phyloP scores from a whole-genome alignment of 306 rosid species.

The Glycyrrhiza uralensis region DNA sequence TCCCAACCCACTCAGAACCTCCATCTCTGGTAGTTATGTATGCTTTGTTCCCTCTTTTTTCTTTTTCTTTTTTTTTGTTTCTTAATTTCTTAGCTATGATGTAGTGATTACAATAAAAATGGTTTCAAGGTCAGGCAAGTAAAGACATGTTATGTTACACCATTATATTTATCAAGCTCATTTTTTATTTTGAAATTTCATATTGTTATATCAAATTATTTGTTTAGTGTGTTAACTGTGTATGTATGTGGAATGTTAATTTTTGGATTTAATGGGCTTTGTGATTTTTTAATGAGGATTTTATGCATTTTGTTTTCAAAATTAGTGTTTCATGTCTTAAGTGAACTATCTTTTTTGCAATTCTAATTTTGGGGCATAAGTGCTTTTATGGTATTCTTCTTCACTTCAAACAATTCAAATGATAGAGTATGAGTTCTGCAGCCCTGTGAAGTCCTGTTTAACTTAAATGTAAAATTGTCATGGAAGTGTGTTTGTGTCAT shows the following conservation, averaged over 20 bases:
- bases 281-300: neutral
- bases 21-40: no score
- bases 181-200: neutral
- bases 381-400: neutral
- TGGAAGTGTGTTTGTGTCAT: neutral
- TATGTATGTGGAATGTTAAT: neutral
- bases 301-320: neutral
- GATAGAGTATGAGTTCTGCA: neutral
- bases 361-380: neutral
- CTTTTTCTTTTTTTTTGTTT: no score
- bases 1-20: no score
- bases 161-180: neutral
- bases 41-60: no score
- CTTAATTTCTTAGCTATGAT: no score
- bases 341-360: neutral
- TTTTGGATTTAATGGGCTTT: neutral
- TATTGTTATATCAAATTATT: neutral
- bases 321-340: neutral
- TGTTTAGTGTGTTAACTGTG: neutral
- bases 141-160: no score
- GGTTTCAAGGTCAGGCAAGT: no score
- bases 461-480: neutral
- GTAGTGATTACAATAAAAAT: no score
- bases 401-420: constrained; percentile 1
- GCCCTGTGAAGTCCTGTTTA: neutral